Base-by-base conservation (phyloP, 2,329 filamentous ascomycete genomes). In the Pseudophaeomoniella oleicola region DNA sequence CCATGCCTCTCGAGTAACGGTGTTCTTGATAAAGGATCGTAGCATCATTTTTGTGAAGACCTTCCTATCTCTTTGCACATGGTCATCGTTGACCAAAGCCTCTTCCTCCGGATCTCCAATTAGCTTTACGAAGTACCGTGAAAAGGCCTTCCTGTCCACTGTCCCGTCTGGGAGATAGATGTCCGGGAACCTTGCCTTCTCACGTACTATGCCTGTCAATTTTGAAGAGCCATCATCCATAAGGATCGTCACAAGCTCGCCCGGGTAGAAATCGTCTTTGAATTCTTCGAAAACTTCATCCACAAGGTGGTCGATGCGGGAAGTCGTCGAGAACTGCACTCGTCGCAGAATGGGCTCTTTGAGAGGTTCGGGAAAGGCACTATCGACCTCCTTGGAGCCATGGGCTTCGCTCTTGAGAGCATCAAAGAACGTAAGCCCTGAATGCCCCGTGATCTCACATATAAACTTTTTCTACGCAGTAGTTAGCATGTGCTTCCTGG, bases 1-100 rank as follows among this genome's bases (percentile, higher is more conserved):
- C 85, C 87, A 96, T 3, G 85, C 75, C 51, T 96, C 90, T 42
- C 88, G 69, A 2, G 78, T 81, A n/a, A 94, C 81, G 0, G 86
- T 90, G 57, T 92, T 87, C 55, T 94, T 94, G 44, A 98, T 83
- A 46, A 94, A 98, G 4, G 86, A 85, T 19, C 88, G 78, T 30
- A 98, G 67, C 56, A 94, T 87, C 34, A 87, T 78, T 59, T 98
- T 96, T 17, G 88, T 94, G 54, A 96, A 98, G 33, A 84, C 72
- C 49, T 88, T 93, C 36, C 86, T 77, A 53, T 94, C 87, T 43
- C 90, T 80, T 43, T 74, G 79, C 39, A 96, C 78, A 51, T 93
- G 80, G 35, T 81, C 67, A 56, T 85, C 80, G 46, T 87, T 81
- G 13, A 90, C 69, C n/a, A 84, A 65, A 9, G 78, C 79, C 56